Conservation (phyloP, 2,329 filamentous ascomycete genomes). For the Onygenales sp. region DNA sequence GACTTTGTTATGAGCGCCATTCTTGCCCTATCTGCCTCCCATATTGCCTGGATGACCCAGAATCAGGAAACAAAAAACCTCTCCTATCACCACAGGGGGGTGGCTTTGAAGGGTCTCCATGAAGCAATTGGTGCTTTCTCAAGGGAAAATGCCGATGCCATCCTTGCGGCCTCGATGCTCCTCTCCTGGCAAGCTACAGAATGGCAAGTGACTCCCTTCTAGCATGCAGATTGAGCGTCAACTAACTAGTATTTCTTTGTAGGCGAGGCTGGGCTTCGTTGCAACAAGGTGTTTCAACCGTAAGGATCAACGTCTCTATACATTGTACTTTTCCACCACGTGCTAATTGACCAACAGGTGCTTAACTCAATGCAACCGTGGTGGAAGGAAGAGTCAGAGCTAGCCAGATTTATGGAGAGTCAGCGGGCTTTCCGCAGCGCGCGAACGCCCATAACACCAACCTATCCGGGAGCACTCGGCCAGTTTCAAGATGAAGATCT, state of each 20-base stretch:
- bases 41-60: slow-evolving; percentile 81
- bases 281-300: slow-evolving; percentile 82
- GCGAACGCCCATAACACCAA: slow-evolving; percentile 24
- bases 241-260: slow-evolving; percentile 26
- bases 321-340: background rate
- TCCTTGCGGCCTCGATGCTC: slow-evolving; percentile 82
- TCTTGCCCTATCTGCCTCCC: slow-evolving; percentile 86
- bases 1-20: slow-evolving; percentile 91
- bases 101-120: slow-evolving; percentile 78
- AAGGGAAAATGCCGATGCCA: slow-evolving; percentile 76
- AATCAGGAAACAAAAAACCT: slow-evolving; percentile 79
- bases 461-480: slow-evolving; percentile 15
- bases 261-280: slow-evolving; percentile 90
- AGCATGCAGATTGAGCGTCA: slow-evolving; percentile 6
- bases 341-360: slow-evolving; percentile 46
- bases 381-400: slow-evolving; percentile 71
- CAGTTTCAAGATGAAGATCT: slow-evolving; percentile 54
- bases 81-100: slow-evolving; percentile 77
- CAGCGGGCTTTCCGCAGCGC: slow-evolving; percentile 29
- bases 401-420: slow-evolving; percentile 32
- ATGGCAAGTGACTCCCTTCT: slow-evolving; percentile 55
- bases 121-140: slow-evolving; percentile 80
- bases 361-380: slow-evolving; percentile 85
- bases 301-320: slow-evolving; percentile 37
- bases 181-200: slow-evolving; percentile 94